phyloP scores from a whole-genome alignment of 2,329 filamentous ascomycete genomes.

The Claviceps monticola region DNA sequence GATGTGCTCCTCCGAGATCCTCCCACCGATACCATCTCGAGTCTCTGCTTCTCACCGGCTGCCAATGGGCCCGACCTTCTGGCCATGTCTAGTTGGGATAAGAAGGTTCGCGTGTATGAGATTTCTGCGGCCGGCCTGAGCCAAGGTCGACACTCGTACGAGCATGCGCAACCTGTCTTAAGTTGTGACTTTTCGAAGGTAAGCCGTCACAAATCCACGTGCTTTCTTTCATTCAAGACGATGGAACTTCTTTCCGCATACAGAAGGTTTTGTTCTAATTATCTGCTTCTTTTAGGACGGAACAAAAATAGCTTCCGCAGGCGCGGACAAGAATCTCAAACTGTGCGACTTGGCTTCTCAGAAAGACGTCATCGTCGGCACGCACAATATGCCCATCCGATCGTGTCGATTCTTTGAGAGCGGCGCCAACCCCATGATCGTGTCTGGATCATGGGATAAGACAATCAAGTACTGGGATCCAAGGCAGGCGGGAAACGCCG shows the following conservation, averaged over 20 bases:
- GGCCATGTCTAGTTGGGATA: constrained; percentile 90
- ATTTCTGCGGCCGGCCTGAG: constrained; percentile 65
- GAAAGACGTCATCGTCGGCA: constrained; percentile 60
- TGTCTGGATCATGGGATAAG: constrained; percentile 89
- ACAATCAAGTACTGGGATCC: constrained; percentile 84
- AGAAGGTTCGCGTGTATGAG: constrained; percentile 94
- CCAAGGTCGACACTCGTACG: constrained; percentile 72
- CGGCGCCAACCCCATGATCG: constrained; percentile 62
- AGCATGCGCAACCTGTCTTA: constrained; percentile 75
- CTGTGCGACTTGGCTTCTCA: constrained; percentile 67
- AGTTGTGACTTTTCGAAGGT: constrained; percentile 82
- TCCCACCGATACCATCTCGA: constrained; percentile 81
- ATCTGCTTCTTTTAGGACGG: constrained; percentile 53
- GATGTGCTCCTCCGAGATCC: constrained; percentile 68
- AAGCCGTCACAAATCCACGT: constrained; percentile 18
- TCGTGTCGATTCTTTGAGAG: constrained; percentile 65
- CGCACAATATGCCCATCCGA: constrained; percentile 72
- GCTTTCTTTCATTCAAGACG: neutral
- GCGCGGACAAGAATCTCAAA: constrained; percentile 82
- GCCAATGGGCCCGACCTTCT: constrained; percentile 53
- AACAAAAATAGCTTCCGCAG: constrained; percentile 71
- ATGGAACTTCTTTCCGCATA: neutral
- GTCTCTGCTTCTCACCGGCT: constrained; percentile 65
- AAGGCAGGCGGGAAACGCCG: constrained; percentile 44
- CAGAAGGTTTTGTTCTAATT: neutral